Base-by-base conservation (phyloP, 2,329 filamentous ascomycete species). In the Hymenotorrendiella dingleyae region DNA sequence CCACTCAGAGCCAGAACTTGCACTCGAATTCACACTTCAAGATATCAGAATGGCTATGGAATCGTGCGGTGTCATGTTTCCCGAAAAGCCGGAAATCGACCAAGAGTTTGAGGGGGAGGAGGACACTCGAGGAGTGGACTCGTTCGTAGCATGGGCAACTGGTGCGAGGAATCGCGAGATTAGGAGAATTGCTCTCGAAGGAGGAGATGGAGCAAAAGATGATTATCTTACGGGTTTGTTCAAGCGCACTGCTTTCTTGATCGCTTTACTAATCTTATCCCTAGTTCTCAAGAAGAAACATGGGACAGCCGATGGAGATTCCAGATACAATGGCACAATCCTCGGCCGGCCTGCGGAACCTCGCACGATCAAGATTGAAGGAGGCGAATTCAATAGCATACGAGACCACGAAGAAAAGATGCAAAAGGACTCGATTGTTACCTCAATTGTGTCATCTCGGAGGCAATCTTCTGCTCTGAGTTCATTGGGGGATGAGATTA, bases 211-310 rank as follows among this genome's bases (percentile, higher is more conserved):
- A 23, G 77, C 79, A 42, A 78, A 77, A 45, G 80, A 79, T 17
- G 84, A 90, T 61, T 90, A 84, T 58, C 60, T 90, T 14, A 79
- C 75, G 43, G 74, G 81, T 84, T 53, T 54, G 40, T 36, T 4
- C 14, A 26, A 16, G n/a, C n/a, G n/a, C n/a, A n/a, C n/a, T n/a
- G n/a, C n/a, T n/a, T n/a, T n/a, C n/a, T n/a, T n/a, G n/a, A n/a
- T n/a, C n/a, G n/a, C n/a, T n/a, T n/a, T n/a, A n/a, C n/a, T n/a
- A n/a, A n/a, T n/a, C n/a, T n/a, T n/a, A n/a, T n/a, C n/a, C n/a
- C 12, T 52, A 86, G 84, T 81, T 4, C 69, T 97, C 30, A 96
- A 94, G 65, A 93, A 90, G 67, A 95, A 94, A 60, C 86, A 94
- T 63, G 89, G 83, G 67, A 94, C 93, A 56, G 86, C 84, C 1